Conservation (phyloP, 2,329 filamentous ascomycete genomes). For the Pseudovirgaria hyperparasitica region DNA sequence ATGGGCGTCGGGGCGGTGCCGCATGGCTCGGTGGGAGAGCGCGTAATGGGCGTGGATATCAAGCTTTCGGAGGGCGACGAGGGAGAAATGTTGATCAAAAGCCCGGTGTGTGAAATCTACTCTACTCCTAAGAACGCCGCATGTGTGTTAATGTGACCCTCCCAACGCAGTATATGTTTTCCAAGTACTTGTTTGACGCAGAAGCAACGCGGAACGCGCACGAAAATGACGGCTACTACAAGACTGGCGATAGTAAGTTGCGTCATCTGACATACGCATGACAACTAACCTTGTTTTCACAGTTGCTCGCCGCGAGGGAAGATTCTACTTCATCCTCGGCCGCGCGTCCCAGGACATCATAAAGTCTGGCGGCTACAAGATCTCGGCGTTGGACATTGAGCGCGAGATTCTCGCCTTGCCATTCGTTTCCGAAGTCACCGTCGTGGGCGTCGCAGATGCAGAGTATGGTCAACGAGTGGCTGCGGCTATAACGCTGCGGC, state of each 20-base stretch:
- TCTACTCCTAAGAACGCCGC: background rate
- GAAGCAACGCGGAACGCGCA: conserved; percentile 34
- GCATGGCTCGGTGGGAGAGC: conserved; percentile 22
- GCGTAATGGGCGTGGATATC: conserved; percentile 26
- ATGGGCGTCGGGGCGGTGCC: conserved; percentile 16
- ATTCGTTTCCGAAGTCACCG: conserved; percentile 38
- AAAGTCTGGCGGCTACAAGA: conserved; percentile 44
- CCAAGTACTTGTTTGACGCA: conserved; percentile 26
- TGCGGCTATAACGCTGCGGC: conserved; percentile 34
- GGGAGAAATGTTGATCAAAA: conserved; percentile 33
- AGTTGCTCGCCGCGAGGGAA: conserved; percentile 24
- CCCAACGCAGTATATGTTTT: conserved; percentile 23
- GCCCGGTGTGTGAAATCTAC: conserved; percentile 12
- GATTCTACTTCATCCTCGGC: conserved; percentile 40
- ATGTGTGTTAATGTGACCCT: conserved; percentile 3
- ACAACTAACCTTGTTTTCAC: background rate
- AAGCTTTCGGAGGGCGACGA: conserved; percentile 33
- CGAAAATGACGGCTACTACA: conserved; percentile 36
- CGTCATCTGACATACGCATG: conserved; percentile 9
- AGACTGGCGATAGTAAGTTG: conserved; percentile 29
- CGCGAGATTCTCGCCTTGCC: conserved; percentile 37
- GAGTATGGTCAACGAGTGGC: conserved; percentile 44
- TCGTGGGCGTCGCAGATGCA: conserved; percentile 40
- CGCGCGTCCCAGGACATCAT: conserved; percentile 41
- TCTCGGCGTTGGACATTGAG: conserved; percentile 42